Evolutionary conservation across 1,139 yeast genomes (phyloP).

Genomic region (Kodamaea alishanica): DNA sequence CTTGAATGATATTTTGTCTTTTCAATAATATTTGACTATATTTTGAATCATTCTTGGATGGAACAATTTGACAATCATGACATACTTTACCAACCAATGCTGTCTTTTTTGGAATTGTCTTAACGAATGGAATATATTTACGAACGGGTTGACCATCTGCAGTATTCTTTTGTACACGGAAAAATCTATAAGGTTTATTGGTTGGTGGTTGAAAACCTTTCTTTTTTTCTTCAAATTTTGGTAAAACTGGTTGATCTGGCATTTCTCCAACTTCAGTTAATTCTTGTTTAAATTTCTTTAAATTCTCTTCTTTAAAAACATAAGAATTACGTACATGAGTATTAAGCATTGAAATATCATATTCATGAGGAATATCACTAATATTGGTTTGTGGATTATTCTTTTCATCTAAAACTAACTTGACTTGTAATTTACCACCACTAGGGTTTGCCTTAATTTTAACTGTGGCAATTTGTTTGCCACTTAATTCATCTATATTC

Average conservation of each 20-base stretch:
- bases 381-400: constrained; percentile 28
- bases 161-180: constrained; percentile 27
- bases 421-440: constrained; percentile 51
- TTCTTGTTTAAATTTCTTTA: constrained; percentile 63
- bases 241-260: constrained; percentile 46
- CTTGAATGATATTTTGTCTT: constrained; percentile 48
- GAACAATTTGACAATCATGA: constrained; percentile 88
- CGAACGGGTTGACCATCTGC: constrained; percentile 26
- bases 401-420: constrained; percentile 45
- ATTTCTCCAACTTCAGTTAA: constrained; percentile 46
- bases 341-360: constrained; percentile 74
- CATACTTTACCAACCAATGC: constrained; percentile 81
- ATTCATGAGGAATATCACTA: constrained; percentile 71
- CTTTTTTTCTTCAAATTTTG: constrained; percentile 28
- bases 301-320: constrained; percentile 87
- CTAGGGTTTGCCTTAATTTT: constrained; percentile 53
- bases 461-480: constrained; percentile 78
- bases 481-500: constrained; percentile 55
- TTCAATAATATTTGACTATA: constrained; percentile 48
- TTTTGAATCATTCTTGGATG: constrained; percentile 68
- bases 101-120: constrained; percentile 83
- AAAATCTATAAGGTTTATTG: constrained; percentile 26
- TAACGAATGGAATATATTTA: constrained; percentile 65
- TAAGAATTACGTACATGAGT: constrained; percentile 79
- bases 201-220: constrained; percentile 14